These are phyloP conservation scores for Trichophyton mentagrophytes DNA, from an alignment of 2,329 filamentous ascomycete genomes.

Conservation along the genomic window DNA sequence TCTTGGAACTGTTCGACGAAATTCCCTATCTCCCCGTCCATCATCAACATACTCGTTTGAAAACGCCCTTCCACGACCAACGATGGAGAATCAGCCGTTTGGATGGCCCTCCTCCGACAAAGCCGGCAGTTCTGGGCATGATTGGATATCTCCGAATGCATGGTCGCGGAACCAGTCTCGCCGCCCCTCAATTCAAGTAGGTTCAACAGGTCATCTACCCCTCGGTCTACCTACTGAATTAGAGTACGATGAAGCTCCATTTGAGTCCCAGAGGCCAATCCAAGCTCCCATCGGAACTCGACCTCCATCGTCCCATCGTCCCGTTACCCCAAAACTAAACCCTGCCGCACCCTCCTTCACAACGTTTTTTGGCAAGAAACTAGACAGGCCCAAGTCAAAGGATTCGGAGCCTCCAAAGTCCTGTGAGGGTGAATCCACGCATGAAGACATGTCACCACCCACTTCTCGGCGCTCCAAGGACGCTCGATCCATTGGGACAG, in stretches of 20 bases:
- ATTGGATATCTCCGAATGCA: conserved; percentile 42
- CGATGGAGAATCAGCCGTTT: conserved; percentile 64
- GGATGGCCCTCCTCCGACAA: conserved; percentile 47
- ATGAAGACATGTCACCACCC: conserved; percentile 29
- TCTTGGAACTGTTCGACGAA: conserved; percentile 30
- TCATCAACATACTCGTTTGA: conserved; percentile 46
- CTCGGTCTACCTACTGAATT: conserved; percentile 42
- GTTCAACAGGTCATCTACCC: conserved; percentile 53
- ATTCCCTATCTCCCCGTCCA: conserved; percentile 35
- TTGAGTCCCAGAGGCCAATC: conserved; percentile 39
- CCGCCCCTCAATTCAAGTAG: conserved; percentile 65
- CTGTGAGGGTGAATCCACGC: conserved; percentile 20
- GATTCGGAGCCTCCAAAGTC: conserved; percentile 17
- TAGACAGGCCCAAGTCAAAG: conserved; percentile 26
- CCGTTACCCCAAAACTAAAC: conserved; percentile 54
- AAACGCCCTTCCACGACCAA: conserved; percentile 54
- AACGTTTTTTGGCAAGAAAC: conserved; percentile 48
- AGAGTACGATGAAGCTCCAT: conserved; percentile 36
- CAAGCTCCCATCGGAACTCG: conserved; percentile 68
- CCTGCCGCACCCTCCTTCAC: conserved; percentile 83
- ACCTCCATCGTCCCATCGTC: conserved; percentile 47
- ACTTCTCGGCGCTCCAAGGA: conserved; percentile 35
- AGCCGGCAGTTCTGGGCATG: conserved; percentile 42
- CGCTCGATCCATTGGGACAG: conserved; percentile 33
- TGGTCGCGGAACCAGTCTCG: conserved; percentile 70